phyloP scores from a whole-genome alignment of 2,329 filamentous ascomycete species.

The Metarhizium sp. region DNA sequence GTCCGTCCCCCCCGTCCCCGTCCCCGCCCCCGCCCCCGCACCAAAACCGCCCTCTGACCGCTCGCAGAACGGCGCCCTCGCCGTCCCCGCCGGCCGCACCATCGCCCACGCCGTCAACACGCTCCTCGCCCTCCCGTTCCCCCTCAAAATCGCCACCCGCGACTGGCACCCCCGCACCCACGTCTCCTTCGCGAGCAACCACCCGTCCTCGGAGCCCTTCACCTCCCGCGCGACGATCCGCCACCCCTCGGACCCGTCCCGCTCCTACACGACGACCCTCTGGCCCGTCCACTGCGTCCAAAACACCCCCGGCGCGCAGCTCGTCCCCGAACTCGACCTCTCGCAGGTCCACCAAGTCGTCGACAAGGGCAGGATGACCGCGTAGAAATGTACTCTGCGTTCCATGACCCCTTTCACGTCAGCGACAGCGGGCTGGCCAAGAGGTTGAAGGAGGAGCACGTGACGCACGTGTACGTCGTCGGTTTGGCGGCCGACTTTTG shows the following conservation, averaged over 20 bases:
- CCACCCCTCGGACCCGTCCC: slow-evolving; percentile 55
- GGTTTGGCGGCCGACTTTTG: slow-evolving; percentile 88
- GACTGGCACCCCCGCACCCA: slow-evolving; percentile 82
- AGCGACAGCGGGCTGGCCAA: slow-evolving; percentile 54
- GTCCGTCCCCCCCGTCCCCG: slow-evolving; percentile 40
- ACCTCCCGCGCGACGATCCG: slow-evolving; percentile 51
- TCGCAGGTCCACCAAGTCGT: slow-evolving; percentile 54
- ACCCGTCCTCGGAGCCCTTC: slow-evolving; percentile 59
- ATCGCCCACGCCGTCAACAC: slow-evolving; percentile 64
- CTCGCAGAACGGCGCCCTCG: slow-evolving; percentile 67
- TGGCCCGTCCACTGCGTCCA: slow-evolving; percentile 92
- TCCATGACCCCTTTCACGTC: slow-evolving; percentile 68
- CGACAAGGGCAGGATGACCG: slow-evolving; percentile 62
- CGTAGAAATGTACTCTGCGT: slow-evolving; percentile 92
- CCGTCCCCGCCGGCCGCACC: slow-evolving; percentile 63
- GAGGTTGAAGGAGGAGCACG: slow-evolving; percentile 41
- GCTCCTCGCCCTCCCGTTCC: slow-evolving; percentile 64
- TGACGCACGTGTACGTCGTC: slow-evolving; percentile 78
- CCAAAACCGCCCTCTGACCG: too few relatives aligned
- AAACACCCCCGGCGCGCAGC: slow-evolving; percentile 57
- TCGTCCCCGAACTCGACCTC: slow-evolving; percentile 62
- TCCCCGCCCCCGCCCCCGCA: background rate
- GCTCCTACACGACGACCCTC: slow-evolving; percentile 58
- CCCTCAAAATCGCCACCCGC: slow-evolving; percentile 72
- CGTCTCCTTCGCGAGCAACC: slow-evolving; percentile 82